Evolutionary conservation across 805 yeast species (phyloP), one percentile per base, ranked within the genome.

Genomic region (Candida nanaspora): DNA sequence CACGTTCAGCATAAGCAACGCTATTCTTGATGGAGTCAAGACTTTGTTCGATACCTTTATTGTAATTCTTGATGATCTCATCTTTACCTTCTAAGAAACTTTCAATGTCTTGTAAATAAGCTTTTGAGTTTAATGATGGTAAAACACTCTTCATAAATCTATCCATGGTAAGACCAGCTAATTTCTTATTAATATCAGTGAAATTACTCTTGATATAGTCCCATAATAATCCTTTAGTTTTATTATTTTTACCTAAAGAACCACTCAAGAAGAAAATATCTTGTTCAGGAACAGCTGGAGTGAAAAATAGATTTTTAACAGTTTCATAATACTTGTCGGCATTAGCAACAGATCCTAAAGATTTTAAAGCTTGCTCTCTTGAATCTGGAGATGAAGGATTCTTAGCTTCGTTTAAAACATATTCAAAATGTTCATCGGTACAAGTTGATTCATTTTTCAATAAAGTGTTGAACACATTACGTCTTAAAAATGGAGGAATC

Each of bases 311-410:
- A 1, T 49, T 55, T n/a, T 77, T 48, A 37, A 74, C 58, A 35
- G 53, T 53, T n/a, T 59, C 51, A 23, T 74, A 59, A 27, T 66
- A 62, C 9, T 41, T 35, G 28, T 43, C 38, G 30, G 32, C 35
- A 31, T 61, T 34, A 2, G 57, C 43, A 27, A 47, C 27, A 3
- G 38, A 9, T 33, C 86, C 86, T 28, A 80, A 61, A 0, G 84
- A 69, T 32, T 62, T 57, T 33, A 79, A 62, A 2, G 80, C 80
- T 26, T 71, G 57, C 55, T 78, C 82, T 40, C 78, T 58, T 19
- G 76, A 76, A 57, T 78, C 85, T 37, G 76, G 66, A 7, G 82
- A 63, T 22, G 70, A 60, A 10, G 86, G 82, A 15, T 61, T 49
- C 14, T 61, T 58, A 39, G 74, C 70, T 55, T 79, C 78, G 21